Conservation (phyloP, 805 yeast species). For the Blastobotrys terrestris region DNA sequence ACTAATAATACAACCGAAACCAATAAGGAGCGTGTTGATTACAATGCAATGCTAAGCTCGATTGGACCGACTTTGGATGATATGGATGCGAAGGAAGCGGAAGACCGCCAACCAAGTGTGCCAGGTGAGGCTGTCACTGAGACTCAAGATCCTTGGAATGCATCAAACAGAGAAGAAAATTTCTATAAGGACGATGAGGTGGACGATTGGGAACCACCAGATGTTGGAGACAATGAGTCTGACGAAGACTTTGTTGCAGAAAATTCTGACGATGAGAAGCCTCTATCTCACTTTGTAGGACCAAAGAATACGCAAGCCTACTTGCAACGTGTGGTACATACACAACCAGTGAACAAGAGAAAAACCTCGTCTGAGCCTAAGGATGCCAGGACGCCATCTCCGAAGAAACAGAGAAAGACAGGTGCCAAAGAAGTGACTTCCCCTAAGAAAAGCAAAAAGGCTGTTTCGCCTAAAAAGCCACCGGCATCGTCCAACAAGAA, state of each 20-base stretch:
- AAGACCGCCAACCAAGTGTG: neutral
- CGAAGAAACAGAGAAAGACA: neutral
- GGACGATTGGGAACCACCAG: constrained; percentile 6
- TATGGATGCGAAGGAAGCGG: neutral
- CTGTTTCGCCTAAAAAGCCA: neutral
- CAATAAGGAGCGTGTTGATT: neutral
- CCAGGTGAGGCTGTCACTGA: neutral
- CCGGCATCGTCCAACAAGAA: neutral
- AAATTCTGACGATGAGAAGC: neutral
- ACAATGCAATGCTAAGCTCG: neutral
- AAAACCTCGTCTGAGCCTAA: neutral
- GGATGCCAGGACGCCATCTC: neutral
- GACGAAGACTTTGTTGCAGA: neutral
- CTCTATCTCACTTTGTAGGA: neutral
- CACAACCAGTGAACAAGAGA: neutral
- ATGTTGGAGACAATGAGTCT: neutral
- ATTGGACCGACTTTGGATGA: neutral
- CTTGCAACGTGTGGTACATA: neutral
- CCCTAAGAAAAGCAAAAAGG: too few species aligned
- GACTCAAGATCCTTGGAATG: neutral
- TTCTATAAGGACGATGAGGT: constrained; percentile 4
- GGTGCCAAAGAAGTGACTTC: too few species aligned
- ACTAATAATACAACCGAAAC: neutral
- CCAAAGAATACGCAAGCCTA: neutral
- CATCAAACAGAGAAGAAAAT: neutral